Evolutionary conservation across 257 asterid genomes (phyloP).

Genomic region (Solanum lycopersicoides): DNA sequence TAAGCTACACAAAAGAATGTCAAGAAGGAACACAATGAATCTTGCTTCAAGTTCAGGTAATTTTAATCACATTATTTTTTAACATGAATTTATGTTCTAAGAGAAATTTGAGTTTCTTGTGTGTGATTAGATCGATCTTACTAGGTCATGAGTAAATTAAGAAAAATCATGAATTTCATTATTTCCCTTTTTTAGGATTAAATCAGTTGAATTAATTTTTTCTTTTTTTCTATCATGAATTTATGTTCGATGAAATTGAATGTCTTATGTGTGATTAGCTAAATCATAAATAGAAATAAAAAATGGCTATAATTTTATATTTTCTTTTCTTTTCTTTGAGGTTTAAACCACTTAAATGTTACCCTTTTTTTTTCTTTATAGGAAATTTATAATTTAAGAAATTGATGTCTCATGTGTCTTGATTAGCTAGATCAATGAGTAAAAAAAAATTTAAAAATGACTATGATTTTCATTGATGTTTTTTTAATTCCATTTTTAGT

Average conservation of each 20-base stretch:
- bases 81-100: background rate
- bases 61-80: background rate
- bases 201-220: too few species aligned
- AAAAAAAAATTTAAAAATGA: background rate
- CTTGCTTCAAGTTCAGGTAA: background rate
- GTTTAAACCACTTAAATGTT: too few species aligned
- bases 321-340: too few species aligned
- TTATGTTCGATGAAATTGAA: background rate
- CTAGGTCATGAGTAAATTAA: background rate
- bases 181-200: background rate
- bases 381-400: too few species aligned
- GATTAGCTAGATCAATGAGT: too few species aligned
- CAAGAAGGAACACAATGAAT: background rate
- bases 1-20: background rate
- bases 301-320: too few species aligned
- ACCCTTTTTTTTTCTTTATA: too few species aligned
- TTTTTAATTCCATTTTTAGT: too few species aligned
- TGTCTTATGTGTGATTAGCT: background rate
- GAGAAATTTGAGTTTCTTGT: background rate
- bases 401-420: too few species aligned
- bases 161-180: too few species aligned
- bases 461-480: too few species aligned
- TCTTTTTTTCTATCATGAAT: background rate
- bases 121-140: background rate
- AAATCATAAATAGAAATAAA: background rate